Evolutionary conservation across 2,329 filamentous ascomycete genomes (phyloP), one percentile per base, ranked within the genome.

Genomic region (Calonectria naviculata): DNA sequence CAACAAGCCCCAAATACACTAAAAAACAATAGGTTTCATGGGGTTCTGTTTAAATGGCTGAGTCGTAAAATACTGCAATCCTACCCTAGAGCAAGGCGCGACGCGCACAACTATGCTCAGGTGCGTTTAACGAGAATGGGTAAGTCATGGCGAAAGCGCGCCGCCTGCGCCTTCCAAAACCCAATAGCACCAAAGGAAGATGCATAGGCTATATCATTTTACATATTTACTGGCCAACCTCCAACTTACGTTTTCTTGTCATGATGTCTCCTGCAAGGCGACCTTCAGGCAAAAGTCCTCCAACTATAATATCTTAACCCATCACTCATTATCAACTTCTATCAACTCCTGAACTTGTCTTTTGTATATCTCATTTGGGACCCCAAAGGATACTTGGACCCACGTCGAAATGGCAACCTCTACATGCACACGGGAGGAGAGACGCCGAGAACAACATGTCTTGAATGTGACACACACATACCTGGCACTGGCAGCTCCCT

Each of bases 1-100:
- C n/a, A n/a, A n/a, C n/a, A n/a, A n/a, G n/a, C n/a, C n/a, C n/a
- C n/a, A 41, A 41, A 41, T 3, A 41, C 4, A n/a, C 15, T 6
- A 19, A 41, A 41, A 41, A n/a, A 19, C 13, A 41, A 3, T 5
- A n/a, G 15, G 4, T 24, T 46, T 46, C n/a, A 10, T 24, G n/a
- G 9, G 8, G 2, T 26, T 24, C 0, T 42, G 21, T 19, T 17
- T 17, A 28, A 58, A 26, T 70, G 36, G 12, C 17, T 17, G 60
- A 70, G 17, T 9, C 64, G 31, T 28, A 54, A 29, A 13, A 67
- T 26, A 29, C 56, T 64, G 28, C 67, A 64, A 15, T 68, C 42
- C 31, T 70, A 46, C 42, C 42, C 42, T 46, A 46, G n/a, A 46
- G 42, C n/a, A 24, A 7, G 17, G 13, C 17, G 9, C 42, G 17